A percentile compares a stretch with the other conserved stretches of the same genome.
Evolutionary conservation across 1,284 basidiomycete species (phyloP).

Genomic region (Caloboletus inedulis): DNA sequence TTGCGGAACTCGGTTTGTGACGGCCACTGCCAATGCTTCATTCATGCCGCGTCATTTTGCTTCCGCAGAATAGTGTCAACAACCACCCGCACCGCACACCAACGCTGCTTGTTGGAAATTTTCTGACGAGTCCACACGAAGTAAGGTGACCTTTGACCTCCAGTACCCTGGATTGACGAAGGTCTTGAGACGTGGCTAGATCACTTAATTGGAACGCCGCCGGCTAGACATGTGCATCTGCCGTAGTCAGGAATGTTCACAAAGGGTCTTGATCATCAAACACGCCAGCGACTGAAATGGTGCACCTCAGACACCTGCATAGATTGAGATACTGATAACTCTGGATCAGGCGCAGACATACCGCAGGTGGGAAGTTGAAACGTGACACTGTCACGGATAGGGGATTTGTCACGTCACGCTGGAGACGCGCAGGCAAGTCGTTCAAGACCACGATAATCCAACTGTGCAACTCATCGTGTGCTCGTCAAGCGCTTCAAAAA

Average conservation of each 20-base stretch:
- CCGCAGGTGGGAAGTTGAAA: conserved; percentile 15
- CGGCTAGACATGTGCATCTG: not conserved
- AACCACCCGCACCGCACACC: not conserved
- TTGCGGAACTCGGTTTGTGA: conserved; percentile 20
- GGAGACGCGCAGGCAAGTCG: conserved; percentile 27
- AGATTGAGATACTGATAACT: conserved; percentile 1
- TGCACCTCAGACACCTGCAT: conserved; percentile 1
- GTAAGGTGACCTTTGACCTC: conserved; percentile 6
- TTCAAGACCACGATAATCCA: conserved; percentile 29
- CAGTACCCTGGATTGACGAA: not conserved
- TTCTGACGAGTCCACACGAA: not conserved
- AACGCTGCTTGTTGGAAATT: not conserved
- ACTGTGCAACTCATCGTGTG: conserved; percentile 31
- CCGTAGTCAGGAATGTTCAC: not conserved
- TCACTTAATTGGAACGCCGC: conserved; percentile 17
- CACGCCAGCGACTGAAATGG: not conserved
- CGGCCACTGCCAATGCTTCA: conserved; percentile 15
- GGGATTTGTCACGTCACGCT: conserved; percentile 31
- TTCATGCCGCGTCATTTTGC: conserved; percentile 14
- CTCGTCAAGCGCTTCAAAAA: conserved; percentile 24
- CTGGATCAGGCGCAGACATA: not conserved
- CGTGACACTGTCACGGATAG: conserved; percentile 32
- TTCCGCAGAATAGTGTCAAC: conserved; percentile 16
- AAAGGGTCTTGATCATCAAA: not conserved
- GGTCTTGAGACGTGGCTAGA: conserved; percentile 2